These are phyloP conservation scores for Ambispora gerdemannii DNA, from an alignment of 192 early-diverging fungal species.

Conservation along the genomic window DNA sequence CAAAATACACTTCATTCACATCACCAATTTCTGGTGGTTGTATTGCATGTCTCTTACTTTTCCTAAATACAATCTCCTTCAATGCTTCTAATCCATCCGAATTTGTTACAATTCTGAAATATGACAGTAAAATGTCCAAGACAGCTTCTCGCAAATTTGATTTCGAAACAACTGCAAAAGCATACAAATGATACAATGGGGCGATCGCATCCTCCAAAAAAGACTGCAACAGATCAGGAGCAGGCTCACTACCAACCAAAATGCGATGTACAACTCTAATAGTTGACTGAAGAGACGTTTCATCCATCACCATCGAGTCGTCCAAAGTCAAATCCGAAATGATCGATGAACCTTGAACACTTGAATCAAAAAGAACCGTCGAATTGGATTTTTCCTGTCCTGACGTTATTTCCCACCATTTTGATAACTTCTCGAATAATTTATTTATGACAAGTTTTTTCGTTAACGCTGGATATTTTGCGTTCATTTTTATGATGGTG, in stretches of 20 bases:
- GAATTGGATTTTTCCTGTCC: conserved; percentile 9
- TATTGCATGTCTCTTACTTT: conserved; percentile 23
- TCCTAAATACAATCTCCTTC: conserved; percentile 49
- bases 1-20: conserved; percentile 53
- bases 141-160: conserved; percentile 43
- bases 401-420: conserved; percentile 34
- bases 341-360: not conserved
- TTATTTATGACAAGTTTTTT: conserved; percentile 50
- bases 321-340: conserved; percentile 34
- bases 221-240: conserved; percentile 50
- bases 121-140: conserved; percentile 47
- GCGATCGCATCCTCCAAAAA: conserved; percentile 52
- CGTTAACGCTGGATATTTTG: conserved; percentile 45
- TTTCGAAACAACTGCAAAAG: conserved; percentile 43
- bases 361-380: not conserved
- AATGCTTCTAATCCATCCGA: conserved; percentile 36
- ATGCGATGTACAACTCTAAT: conserved; percentile 52
- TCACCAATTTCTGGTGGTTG: conserved; percentile 38
- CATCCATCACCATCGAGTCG: conserved; percentile 44
- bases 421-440: conserved; percentile 39
- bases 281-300: conserved; percentile 41
- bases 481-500: conserved; percentile 49
- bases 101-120: conserved; percentile 45
- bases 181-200: conserved; percentile 57
- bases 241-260: conserved; percentile 59